phyloP scores from a whole-genome alignment of 2,329 filamentous ascomycete genomes.

The Helotiales sp. region DNA sequence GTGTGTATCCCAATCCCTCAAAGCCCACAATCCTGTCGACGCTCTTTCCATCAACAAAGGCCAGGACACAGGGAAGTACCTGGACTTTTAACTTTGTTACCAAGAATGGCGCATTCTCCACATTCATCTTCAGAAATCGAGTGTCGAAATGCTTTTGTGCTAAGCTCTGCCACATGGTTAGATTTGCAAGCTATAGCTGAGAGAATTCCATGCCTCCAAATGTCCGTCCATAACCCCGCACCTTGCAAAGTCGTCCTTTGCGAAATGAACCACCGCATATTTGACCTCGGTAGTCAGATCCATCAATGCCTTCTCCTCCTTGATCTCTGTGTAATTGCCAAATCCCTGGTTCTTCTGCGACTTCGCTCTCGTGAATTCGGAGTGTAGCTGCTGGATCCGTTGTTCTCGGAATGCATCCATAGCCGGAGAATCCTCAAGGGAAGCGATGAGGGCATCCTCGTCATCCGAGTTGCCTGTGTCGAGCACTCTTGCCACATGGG shows the following conservation, averaged over 20 bases:
- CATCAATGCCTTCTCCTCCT: constrained; percentile 58
- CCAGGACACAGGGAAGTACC: constrained; percentile 58
- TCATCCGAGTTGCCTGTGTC: constrained; percentile 46
- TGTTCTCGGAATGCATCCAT: constrained; percentile 56
- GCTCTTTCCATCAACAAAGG: constrained; percentile 54
- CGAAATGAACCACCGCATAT: constrained; percentile 42
- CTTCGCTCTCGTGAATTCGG: constrained; percentile 53
- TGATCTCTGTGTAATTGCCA: constrained; percentile 55
- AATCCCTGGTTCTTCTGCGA: constrained; percentile 49
- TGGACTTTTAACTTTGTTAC: constrained; percentile 57
- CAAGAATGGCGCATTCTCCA: constrained; percentile 59
- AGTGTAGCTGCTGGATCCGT: constrained; percentile 57
- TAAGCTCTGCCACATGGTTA: constrained; percentile 39
- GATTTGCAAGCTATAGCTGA: background rate
- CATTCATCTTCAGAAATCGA: constrained; percentile 56
- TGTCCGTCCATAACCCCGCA: constrained; percentile 43
- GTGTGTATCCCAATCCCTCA: constrained; percentile 53
- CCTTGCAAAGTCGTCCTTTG: constrained; percentile 42
- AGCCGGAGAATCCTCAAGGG: constrained; percentile 52
- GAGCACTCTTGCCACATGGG: constrained; percentile 50
- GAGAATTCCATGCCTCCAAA: constrained; percentile 31
- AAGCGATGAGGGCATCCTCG: constrained; percentile 58
- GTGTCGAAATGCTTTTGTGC: constrained; percentile 59
- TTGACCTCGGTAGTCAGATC: constrained; percentile 42
- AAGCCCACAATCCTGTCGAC: constrained; percentile 59